Percentiles rank a stretch among this genome's conserved stretches.
Evolutionary conservation across 345 rosid species (phyloP).

Genomic region (Hibiscus trionum): DNA sequence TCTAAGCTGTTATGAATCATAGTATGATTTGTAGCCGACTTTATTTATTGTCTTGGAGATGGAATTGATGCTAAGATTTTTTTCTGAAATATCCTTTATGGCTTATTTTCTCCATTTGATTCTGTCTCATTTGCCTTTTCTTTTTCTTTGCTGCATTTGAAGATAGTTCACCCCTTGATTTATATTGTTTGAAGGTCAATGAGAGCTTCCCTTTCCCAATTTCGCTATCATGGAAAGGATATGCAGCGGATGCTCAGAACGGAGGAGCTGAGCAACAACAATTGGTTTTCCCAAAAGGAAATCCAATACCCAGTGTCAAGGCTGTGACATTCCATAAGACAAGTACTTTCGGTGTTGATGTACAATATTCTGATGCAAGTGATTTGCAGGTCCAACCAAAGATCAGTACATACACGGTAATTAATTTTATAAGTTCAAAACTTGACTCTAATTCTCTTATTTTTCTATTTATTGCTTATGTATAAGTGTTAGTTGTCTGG

Average conservation of each 20-base stretch:
- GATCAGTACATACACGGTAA: slow-evolving; percentile 73
- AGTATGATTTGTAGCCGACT: no score
- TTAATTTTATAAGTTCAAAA: neutral
- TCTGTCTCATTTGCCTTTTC: neutral
- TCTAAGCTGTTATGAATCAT: neutral
- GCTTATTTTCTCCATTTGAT: no score
- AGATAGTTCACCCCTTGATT: neutral
- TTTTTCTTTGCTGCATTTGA: neutral
- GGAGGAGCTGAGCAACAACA: slow-evolving; percentile 64
- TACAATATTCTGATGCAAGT: slow-evolving; percentile 55
- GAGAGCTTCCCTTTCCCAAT: slow-evolving; percentile 83
- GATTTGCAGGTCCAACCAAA: slow-evolving; percentile 63
- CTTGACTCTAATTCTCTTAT: neutral
- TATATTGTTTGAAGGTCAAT: slow-evolving; percentile 34
- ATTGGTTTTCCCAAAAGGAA: slow-evolving; percentile 82
- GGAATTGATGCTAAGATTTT: neutral
- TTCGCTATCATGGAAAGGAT: slow-evolving; percentile 75
- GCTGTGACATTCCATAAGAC: slow-evolving; percentile 70
- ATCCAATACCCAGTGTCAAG: slow-evolving; percentile 76
- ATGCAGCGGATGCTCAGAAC: slow-evolving; percentile 52
- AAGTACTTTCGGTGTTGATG: slow-evolving; percentile 69
- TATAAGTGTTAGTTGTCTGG: neutral
- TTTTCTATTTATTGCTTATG: neutral
- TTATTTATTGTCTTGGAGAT: no score
- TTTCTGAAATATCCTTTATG: neutral